Evolutionary conservation across 805 yeast genomes (phyloP).

Genomic region (Nakazawaea ishiwadae): DNA sequence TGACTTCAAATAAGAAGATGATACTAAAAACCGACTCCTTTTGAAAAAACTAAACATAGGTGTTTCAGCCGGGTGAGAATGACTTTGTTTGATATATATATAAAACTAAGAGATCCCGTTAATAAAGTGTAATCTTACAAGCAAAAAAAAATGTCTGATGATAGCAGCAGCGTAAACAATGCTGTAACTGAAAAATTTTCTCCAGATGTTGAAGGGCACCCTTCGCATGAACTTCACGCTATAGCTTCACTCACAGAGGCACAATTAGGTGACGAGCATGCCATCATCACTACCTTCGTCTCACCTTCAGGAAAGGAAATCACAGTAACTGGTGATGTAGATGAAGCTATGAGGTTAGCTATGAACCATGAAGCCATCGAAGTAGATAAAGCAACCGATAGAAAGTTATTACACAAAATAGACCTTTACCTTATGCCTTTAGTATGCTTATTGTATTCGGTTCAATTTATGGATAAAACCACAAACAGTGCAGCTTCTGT

Average conservation of each 20-base stretch:
- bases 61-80: too few species aligned
- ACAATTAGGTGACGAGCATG: constrained; percentile 15
- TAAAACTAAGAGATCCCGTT: too few species aligned
- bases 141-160: too few species aligned
- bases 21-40: too few species aligned
- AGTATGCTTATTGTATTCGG: constrained; percentile 43
- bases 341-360: constrained; percentile 41
- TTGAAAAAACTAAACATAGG: too few species aligned
- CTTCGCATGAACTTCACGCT: too few species aligned
- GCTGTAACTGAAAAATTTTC: too few species aligned
- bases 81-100: too few species aligned
- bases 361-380: constrained; percentile 25
- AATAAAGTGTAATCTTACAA: too few species aligned
- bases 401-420: constrained; percentile 34
- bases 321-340: constrained; percentile 32
- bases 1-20: too few species aligned
- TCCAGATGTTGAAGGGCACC: too few species aligned
- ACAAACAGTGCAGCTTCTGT: constrained; percentile 34
- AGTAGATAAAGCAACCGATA: constrained; percentile 18
- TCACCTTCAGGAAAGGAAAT: constrained; percentile 15
- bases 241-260: constrained; percentile 14
- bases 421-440: constrained; percentile 47
- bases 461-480: constrained; percentile 56
- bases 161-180: too few species aligned
- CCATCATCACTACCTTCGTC: constrained; percentile 15